Base-by-base conservation (phyloP, 2,329 filamentous ascomycete genomes). In the Paracorniculantispora psalliotae region DNA sequence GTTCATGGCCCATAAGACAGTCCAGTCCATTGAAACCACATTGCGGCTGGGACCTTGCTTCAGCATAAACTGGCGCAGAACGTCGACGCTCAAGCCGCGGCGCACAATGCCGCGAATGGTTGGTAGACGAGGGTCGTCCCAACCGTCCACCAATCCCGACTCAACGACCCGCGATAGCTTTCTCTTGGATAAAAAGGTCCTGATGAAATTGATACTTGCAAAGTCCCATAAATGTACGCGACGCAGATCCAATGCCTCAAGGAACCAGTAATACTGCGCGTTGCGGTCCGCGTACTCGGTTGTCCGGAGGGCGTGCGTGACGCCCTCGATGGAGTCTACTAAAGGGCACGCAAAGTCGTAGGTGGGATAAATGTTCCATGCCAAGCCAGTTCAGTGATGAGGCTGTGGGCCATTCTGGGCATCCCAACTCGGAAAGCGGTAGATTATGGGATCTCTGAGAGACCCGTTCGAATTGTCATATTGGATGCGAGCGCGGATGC, bases 371-470 rank as follows among this genome's bases (percentile, higher is more conserved):
- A 91, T 88, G 77, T 92, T 93, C 89, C 90, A 93, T 62, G 81
- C 85, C 60, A 79, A 83, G 33, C 90, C 90, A 1, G 90, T 94
- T 65, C 90, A 86, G 77, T 94, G 90, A 73, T 94, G 89, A 21
- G 79, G 66, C 50, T 79, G 78, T 59, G 80, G 79, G 61, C 79
- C 68, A 71, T 96, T 96, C 66, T 92, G 97, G 21, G n/a, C n/a
- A 4, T 44, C 41, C 41, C 41, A 44, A 23, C 41, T 33, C 17
- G 46, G 17, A 33, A 33, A 59, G 65, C 94, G 88, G 81, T 97
- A 97, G 73, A 99, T 96, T 74, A 97, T 92, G 13, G 94, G 94
- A 73, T 99, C 94, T 64, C 94, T 85, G 84, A 97, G 87, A 56
- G 94, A 91, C 76, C 96, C 96, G 80, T 99, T 97, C 64, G 89